Conservation (phyloP, 1,284 basidiomycete species). For the Malassezia japonica region DNA sequence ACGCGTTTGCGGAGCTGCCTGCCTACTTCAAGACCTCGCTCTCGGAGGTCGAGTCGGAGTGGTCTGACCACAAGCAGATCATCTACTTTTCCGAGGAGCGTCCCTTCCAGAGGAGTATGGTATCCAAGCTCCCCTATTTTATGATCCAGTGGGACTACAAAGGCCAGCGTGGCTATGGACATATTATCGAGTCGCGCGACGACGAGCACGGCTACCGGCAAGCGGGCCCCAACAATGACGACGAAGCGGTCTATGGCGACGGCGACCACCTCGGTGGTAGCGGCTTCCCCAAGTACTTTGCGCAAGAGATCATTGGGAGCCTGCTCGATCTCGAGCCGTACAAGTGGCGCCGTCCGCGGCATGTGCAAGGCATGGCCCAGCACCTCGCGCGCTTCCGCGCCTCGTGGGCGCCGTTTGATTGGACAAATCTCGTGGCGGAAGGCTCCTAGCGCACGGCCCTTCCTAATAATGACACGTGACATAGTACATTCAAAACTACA, state of each 20-base stretch:
- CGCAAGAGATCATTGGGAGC: conserved; percentile 86
- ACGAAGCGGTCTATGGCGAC: conserved; percentile 54
- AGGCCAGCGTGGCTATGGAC: conserved; percentile 66
- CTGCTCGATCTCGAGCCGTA: conserved; percentile 78
- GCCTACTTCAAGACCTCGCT: conserved; percentile 94
- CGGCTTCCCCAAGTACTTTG: conserved; percentile 55
- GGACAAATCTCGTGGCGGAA: conserved; percentile 41
- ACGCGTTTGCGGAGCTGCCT: conserved; percentile 70
- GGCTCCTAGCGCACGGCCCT: too few species aligned
- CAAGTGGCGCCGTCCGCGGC: conserved; percentile 68
- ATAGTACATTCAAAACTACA: conserved; percentile 16
- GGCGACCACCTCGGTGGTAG: conserved; percentile 77
- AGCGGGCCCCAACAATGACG: conserved; percentile 46
- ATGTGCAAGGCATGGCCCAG: conserved; percentile 28
- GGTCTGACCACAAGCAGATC: conserved; percentile 92
- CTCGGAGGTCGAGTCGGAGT: conserved; percentile 78
- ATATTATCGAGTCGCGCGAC: conserved; percentile 55
- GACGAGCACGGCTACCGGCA: conserved; percentile 51
- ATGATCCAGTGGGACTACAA: conserved; percentile 97
- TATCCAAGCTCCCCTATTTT: conserved; percentile 93
- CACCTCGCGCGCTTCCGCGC: conserved; percentile 65
- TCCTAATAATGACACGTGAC: conserved; percentile 6
- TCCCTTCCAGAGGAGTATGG: conserved; percentile 54
- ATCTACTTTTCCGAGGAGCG: conserved; percentile 70
- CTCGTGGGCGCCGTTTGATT: conserved; percentile 48